A percentile compares a stretch with the other conserved stretches of the same genome.
Evolutionary conservation across 495 filamentous ascomycete species (phyloP).

Genomic region (Annulohypoxylon moriforme): DNA sequence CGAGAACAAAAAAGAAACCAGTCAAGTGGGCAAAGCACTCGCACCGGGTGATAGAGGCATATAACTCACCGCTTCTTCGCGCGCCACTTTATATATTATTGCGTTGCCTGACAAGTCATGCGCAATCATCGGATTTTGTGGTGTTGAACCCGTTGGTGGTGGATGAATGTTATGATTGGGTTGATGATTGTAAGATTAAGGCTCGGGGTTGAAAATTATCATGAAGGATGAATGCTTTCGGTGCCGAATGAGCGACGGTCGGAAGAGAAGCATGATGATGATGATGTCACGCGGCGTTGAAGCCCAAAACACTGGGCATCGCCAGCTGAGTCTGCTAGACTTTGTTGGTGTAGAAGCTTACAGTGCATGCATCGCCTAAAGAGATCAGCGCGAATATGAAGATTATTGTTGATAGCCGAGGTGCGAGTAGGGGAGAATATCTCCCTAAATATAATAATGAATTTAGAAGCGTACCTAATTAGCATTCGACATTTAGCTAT

Average conservation of each 20-base stretch:
- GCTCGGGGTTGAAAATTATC: not conserved
- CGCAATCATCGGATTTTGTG: not conserved
- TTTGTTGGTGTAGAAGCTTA: slow-evolving; percentile 10
- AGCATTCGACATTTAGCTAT: too few species aligned
- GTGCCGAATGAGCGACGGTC: not conserved
- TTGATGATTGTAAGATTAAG: not conserved
- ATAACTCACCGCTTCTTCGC: slow-evolving; percentile 25
- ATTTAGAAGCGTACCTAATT: not conserved
- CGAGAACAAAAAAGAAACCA: slow-evolving; percentile 34
- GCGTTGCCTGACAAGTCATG: not conserved
- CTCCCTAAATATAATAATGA: not conserved
- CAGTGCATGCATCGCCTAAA: not conserved
- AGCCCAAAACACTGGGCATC: not conserved
- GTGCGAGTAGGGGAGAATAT: not conserved
- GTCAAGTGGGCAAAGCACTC: slow-evolving; percentile 1
- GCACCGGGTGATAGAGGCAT: slow-evolving; percentile 6
- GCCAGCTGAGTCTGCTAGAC: not conserved
- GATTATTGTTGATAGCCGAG: not conserved
- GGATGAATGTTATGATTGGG: not conserved
- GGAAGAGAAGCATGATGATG: not conserved
- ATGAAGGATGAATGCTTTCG: not conserved
- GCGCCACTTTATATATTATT: slow-evolving; percentile 19
- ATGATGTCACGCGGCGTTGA: slow-evolving; percentile 15
- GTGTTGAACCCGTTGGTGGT: not conserved
- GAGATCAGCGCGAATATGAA: not conserved